These are phyloP conservation scores for Nymphaea colorata DNA, from an alignment of 164 flowering plant species.

Conservation along the genomic window DNA sequence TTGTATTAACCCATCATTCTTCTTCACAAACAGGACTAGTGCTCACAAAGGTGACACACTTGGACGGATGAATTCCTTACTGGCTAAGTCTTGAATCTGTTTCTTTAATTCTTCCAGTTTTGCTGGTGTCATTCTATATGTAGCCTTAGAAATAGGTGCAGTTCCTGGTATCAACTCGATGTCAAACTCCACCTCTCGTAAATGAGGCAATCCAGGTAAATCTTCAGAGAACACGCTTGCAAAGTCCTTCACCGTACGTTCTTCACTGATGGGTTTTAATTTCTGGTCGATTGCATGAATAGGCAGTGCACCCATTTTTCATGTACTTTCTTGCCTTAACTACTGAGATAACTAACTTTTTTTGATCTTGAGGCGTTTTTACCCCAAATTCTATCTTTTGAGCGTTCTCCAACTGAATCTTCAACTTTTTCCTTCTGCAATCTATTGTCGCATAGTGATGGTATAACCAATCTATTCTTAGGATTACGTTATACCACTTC, in stretches of 20 bases:
- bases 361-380: too few species aligned
- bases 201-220: background rate
- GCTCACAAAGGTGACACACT: background rate
- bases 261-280: too few species aligned
- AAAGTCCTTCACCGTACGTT: background rate
- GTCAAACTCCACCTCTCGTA: background rate
- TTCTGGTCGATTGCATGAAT: too few species aligned
- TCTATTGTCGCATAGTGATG: too few species aligned
- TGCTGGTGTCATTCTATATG: background rate
- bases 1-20: background rate
- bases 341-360: too few species aligned
- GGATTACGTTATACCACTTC: too few species aligned
- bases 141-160: background rate
- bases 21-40: background rate
- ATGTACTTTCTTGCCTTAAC: too few species aligned
- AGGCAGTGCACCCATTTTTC: too few species aligned
- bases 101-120: background rate
- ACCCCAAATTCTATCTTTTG: too few species aligned
- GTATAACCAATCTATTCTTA: too few species aligned
- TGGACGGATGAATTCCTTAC: background rate
- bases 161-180: background rate
- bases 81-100: background rate
- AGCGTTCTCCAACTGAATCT: too few species aligned
- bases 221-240: background rate
- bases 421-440: too few species aligned